Evolutionary conservation across 192 early-diverging fungal species (phyloP).

Genomic region (Piromyces finnis): DNA sequence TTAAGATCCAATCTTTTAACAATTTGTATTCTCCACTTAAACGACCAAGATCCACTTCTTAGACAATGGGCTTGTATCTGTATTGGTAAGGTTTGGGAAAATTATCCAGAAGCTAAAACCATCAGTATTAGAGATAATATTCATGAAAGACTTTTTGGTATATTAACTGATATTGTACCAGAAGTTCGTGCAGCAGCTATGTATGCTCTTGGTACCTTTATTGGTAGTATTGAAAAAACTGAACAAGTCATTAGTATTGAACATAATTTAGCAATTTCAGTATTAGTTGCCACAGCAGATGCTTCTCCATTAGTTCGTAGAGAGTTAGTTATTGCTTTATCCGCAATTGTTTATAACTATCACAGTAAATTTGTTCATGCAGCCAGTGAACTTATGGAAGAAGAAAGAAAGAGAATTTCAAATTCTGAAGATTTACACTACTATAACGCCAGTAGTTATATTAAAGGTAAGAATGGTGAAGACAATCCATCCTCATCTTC

Average conservation of each 20-base stretch:
- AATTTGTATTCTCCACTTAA: conserved; percentile 43
- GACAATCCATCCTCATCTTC: conserved; percentile 8
- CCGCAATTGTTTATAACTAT: conserved; percentile 53
- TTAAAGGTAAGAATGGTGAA: conserved; percentile 3
- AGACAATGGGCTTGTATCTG: conserved; percentile 83
- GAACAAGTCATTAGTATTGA: conserved; percentile 52
- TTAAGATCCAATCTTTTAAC: conserved; percentile 45
- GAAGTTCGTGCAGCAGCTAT: conserved; percentile 71
- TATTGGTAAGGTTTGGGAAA: conserved; percentile 68
- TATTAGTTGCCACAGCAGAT: conserved; percentile 50
- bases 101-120: conserved; percentile 49
- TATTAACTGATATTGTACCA: conserved; percentile 49
- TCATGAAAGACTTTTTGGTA: conserved; percentile 33
- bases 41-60: conserved; percentile 51
- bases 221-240: conserved; percentile 46
- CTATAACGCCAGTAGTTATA: neutral
- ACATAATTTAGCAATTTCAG: conserved; percentile 49
- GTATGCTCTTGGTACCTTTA: conserved; percentile 61
- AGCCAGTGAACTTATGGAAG: conserved; percentile 29
- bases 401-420: conserved; percentile 12
- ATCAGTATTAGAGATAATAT: conserved; percentile 34
- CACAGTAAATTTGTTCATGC: conserved; percentile 40
- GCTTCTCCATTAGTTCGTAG: conserved; percentile 76
- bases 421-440: neutral
- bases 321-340: conserved; percentile 65